phyloP scores from a whole-genome alignment of 148 eudicot genomes.

The Pharnaceum exiguum region DNA sequence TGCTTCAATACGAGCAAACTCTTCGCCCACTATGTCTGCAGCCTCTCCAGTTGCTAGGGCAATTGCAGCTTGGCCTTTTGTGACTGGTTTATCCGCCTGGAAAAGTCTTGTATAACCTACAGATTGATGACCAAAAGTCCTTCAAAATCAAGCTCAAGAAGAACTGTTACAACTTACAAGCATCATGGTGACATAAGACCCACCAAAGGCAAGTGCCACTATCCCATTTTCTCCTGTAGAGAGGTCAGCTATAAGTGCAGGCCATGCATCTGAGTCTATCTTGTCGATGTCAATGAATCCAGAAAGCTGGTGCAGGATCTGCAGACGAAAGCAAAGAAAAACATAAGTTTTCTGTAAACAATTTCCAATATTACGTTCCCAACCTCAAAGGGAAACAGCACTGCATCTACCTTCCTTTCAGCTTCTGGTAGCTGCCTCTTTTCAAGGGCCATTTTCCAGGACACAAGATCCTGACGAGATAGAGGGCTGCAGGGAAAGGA shows the following conservation, averaged over 20 bases:
- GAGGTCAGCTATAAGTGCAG: slow-evolving; percentile 83
- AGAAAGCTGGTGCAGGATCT: slow-evolving; percentile 71
- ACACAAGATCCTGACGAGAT: slow-evolving; percentile 96
- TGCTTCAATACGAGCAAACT: slow-evolving; percentile 96
- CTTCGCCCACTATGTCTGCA: slow-evolving; percentile 86
- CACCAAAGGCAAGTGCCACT: slow-evolving; percentile 87
- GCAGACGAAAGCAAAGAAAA: slow-evolving; percentile 15
- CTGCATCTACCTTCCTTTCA: slow-evolving; percentile 61
- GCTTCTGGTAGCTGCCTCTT: slow-evolving; percentile 78
- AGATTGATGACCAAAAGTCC: slow-evolving; percentile 6
- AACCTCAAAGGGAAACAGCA: neutral
- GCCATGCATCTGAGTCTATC: slow-evolving; percentile 91
- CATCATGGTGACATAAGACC: slow-evolving; percentile 22
- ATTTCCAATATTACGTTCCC: neutral
- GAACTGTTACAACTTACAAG: neutral
- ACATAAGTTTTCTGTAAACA: neutral
- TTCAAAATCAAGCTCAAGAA: slow-evolving; percentile 2
- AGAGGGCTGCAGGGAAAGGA: slow-evolving; percentile 56
- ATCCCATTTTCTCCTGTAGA: slow-evolving; percentile 91
- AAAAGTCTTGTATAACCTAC: slow-evolving; percentile 92
- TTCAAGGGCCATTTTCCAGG: slow-evolving; percentile 95
- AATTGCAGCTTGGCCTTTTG: slow-evolving; percentile 94
- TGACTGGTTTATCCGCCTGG: slow-evolving; percentile 94
- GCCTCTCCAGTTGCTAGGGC: slow-evolving; percentile 92
- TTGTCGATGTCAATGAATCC: slow-evolving; percentile 89